Percentiles rank a stretch among this genome's conserved stretches.
These are phyloP conservation scores for Mortierella sp. DNA, from an alignment of 371 early-diverging fungal species.

Conservation along the genomic window DNA sequence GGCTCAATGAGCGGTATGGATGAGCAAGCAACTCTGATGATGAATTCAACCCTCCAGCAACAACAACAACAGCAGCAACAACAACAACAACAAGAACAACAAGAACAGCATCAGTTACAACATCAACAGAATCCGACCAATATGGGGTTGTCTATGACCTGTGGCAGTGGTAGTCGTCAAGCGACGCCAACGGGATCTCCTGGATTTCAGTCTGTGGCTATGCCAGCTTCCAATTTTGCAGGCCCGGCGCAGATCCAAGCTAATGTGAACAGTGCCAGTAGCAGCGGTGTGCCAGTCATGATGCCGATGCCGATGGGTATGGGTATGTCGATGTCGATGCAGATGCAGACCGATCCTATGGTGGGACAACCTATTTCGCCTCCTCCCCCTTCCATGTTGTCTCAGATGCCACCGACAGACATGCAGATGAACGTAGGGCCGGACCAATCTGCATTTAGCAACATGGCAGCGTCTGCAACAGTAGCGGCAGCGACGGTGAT, in stretches of 20 bases:
- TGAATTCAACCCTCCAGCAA: constrained; percentile 11
- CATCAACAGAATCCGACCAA: not conserved
- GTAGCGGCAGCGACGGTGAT: not conserved
- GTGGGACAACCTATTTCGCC: constrained; percentile 14
- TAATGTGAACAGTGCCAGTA: not conserved
- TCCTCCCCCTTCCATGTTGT: constrained; percentile 11
- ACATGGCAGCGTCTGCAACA: not conserved
- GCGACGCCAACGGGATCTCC: constrained; percentile 18
- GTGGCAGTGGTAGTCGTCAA: constrained; percentile 6
- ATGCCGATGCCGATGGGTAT: constrained; percentile 20
- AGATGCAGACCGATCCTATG: constrained; percentile 10
- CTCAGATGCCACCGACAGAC: constrained; percentile 1
- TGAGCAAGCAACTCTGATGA: constrained; percentile 3
- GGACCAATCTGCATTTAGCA: not conserved
- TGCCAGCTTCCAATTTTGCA: constrained; percentile 4
- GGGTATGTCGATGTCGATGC: constrained; percentile 18
- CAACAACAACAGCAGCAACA: constrained; percentile 3
- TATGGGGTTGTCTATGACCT: constrained; percentile 2
- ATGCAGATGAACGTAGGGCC: not conserved
- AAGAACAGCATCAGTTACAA: constrained; percentile 6
- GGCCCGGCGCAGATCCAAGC: not conserved
- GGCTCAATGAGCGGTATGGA: constrained; percentile 20
- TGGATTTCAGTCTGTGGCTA: constrained; percentile 11
- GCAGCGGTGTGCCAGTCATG: constrained; percentile 1
- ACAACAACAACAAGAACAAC: too few species aligned